These are phyloP conservation scores for Glycine latifolia DNA, from an alignment of 306 rosid genomes.

Conservation along the genomic window DNA sequence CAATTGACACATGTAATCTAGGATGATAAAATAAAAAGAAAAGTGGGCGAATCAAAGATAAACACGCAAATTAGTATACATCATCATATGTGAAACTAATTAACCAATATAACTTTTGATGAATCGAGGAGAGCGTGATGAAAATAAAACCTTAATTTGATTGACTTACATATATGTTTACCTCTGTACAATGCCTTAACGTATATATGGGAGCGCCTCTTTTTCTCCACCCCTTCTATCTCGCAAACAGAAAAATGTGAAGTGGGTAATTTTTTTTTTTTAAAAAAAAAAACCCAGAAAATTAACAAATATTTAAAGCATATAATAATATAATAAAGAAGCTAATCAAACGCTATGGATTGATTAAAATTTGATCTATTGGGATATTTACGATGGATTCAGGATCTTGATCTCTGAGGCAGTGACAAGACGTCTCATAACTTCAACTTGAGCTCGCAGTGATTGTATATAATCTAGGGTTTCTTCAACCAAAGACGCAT, in stretches of 20 bases:
- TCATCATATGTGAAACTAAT: background rate
- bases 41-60: conserved; percentile 26
- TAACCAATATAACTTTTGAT: conserved; percentile 14
- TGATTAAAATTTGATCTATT: conserved; percentile 5
- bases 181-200: conserved; percentile 61
- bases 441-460: conserved; percentile 82
- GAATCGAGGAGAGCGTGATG: background rate
- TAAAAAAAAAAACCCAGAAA: background rate
- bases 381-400: conserved; percentile 44
- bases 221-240: conserved; percentile 45
- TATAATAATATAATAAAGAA: background rate
- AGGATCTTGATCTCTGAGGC: conserved; percentile 51
- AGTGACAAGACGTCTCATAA: conserved; percentile 67
- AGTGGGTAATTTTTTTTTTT: background rate
- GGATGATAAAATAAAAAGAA: conserved; percentile 8
- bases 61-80: background rate
- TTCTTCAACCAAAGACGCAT: conserved; percentile 70
- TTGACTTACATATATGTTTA: conserved; percentile 53
- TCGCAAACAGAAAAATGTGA: conserved; percentile 46
- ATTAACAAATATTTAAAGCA: background rate
- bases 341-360: background rate
- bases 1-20: conserved; percentile 2
- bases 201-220: conserved; percentile 41
- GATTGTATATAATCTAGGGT: conserved; percentile 83
- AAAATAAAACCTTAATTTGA: conserved; percentile 45